Conservation (phyloP, 352 stramenopile species). For the Plasmopara viticola region DNA sequence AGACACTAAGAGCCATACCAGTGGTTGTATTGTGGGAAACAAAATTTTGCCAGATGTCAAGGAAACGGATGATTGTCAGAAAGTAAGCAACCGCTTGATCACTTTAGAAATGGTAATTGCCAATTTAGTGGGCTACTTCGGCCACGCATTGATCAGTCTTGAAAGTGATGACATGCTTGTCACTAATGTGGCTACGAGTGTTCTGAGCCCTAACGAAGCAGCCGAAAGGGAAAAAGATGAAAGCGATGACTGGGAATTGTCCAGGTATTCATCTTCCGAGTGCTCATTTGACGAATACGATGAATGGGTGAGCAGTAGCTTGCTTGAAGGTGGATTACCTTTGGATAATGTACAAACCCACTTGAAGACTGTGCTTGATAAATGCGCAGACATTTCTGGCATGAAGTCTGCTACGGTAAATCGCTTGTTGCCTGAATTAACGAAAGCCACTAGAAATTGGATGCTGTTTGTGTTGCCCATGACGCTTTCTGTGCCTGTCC, state of each 20-base stretch:
- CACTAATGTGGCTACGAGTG: slow-evolving; percentile 18
- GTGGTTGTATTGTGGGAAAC: slow-evolving; percentile 70
- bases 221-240: slow-evolving; percentile 29
- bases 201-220: slow-evolving; percentile 25
- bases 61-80: slow-evolving; percentile 14
- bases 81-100: slow-evolving; percentile 47
- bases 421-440: slow-evolving; percentile 32
- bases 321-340: slow-evolving; percentile 73
- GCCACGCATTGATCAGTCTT: slow-evolving; percentile 56
- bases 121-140: slow-evolving; percentile 72
- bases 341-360: slow-evolving; percentile 49
- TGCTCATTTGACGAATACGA: slow-evolving; percentile 76
- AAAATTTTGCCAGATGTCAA: slow-evolving; percentile 38
- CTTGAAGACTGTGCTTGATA: slow-evolving; percentile 50
- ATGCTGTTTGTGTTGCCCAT: slow-evolving; percentile 58
- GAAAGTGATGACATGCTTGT: slow-evolving; percentile 57
- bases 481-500: slow-evolving; percentile 28
- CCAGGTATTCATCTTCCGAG: slow-evolving; percentile 47
- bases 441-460: slow-evolving; percentile 45
- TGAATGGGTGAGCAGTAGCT: slow-evolving; percentile 65
- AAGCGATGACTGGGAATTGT: slow-evolving; percentile 26
- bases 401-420: slow-evolving; percentile 17
- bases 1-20: slow-evolving; percentile 84
- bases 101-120: slow-evolving; percentile 74
- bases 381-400: slow-evolving; percentile 41